phyloP scores from a whole-genome alignment of 306 rosid species.

The Pterocarpus macrocarpus region DNA sequence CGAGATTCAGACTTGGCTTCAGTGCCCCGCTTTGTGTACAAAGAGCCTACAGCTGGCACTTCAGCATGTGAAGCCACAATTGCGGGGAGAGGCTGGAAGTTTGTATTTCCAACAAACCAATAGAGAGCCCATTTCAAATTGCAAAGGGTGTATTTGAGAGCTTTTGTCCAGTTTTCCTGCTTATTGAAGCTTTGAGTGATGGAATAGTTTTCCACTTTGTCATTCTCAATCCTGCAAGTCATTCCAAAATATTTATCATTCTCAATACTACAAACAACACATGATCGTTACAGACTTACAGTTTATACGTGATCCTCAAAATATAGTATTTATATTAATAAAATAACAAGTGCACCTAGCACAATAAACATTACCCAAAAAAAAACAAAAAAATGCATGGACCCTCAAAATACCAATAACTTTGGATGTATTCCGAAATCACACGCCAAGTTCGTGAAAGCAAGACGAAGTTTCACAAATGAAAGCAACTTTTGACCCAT shows the following conservation, averaged over 20 bases:
- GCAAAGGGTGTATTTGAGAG: conserved; percentile 96
- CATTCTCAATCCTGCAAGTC: conserved; percentile 81
- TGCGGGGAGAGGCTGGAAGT: conserved; percentile 88
- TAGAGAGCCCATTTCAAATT: conserved; percentile 97
- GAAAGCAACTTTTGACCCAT: background rate
- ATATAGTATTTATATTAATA: background rate
- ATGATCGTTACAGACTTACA: background rate
- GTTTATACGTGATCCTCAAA: conserved; percentile 11
- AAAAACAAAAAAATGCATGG: background rate
- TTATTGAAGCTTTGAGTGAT: conserved; percentile 97
- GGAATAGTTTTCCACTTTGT: conserved; percentile 90
- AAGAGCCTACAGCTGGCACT: conserved; percentile 69
- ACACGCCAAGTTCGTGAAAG: background rate
- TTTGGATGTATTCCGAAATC: background rate
- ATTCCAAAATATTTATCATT: conserved; percentile 44
- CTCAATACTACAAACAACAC: conserved; percentile 34
- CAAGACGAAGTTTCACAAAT: background rate
- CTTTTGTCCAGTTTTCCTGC: conserved; percentile 98
- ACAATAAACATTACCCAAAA: background rate
- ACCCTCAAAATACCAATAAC: background rate
- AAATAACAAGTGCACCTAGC: conserved; percentile 3
- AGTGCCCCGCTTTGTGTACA: conserved; percentile 60
- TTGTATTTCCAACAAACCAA: conserved; percentile 96
- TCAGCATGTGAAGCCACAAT: conserved; percentile 72
- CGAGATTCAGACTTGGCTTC: conserved; percentile 63